Conservation (phyloP, 345 rosid genomes). For the Clarkia xantiana region DNA sequence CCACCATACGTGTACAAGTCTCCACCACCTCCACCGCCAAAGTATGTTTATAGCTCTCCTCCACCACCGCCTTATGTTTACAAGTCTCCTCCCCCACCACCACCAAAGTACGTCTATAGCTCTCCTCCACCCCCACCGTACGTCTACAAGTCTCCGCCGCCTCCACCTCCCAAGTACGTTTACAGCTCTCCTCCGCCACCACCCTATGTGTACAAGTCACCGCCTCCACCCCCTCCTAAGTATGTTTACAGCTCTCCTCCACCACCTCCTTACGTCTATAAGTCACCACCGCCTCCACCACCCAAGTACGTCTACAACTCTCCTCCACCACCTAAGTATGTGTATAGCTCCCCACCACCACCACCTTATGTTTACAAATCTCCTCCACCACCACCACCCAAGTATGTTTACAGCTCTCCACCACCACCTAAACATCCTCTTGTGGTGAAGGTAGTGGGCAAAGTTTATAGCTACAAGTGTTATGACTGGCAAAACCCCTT, state of each 20-base stretch:
- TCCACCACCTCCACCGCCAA: slow-evolving; percentile 2
- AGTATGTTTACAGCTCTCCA: background rate
- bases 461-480: slow-evolving; percentile 17
- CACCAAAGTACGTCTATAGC: background rate
- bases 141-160: slow-evolving; percentile 2
- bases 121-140: slow-evolving; percentile 3
- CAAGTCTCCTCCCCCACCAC: slow-evolving; percentile 1
- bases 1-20: background rate
- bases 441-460: slow-evolving; percentile 21
- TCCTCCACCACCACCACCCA: background rate
- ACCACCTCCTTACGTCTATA: background rate
- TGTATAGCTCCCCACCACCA: no score
- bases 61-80: background rate
- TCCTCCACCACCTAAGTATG: no score
- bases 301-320: background rate
- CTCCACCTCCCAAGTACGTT: background rate
- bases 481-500: slow-evolving; percentile 5
- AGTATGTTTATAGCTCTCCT: background rate
- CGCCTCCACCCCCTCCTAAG: background rate
- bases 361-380: slow-evolving; percentile 6
- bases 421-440: slow-evolving; percentile 8
- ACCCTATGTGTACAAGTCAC: background rate
- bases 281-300: slow-evolving; percentile 1
- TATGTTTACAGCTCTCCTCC: background rate
- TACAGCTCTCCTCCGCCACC: background rate